Evolutionary conservation across 345 rosid species (phyloP).

Genomic region (Citropsis articulata): DNA sequence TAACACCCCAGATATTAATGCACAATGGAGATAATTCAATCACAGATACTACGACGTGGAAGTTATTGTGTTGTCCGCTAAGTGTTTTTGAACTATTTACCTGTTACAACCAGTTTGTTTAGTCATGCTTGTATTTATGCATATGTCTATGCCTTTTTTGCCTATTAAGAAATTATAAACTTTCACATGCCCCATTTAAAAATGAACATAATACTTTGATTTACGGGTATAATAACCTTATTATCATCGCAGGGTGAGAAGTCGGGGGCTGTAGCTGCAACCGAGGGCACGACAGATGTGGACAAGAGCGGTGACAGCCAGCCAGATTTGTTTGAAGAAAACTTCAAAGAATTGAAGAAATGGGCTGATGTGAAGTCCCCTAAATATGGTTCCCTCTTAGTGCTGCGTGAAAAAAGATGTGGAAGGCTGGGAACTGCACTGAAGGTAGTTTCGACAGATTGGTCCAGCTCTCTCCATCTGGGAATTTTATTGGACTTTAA

Average conservation of each 20-base stretch:
- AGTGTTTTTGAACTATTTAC: not conserved
- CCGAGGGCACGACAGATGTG: slow-evolving; percentile 39
- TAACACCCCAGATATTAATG: not conserved
- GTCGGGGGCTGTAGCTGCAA: slow-evolving; percentile 24
- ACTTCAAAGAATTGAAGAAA: slow-evolving; percentile 67
- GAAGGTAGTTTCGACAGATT: slow-evolving; percentile 49
- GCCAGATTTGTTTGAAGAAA: slow-evolving; percentile 70
- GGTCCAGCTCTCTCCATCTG: not conserved
- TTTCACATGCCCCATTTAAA: not conserved
- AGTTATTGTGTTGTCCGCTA: not conserved
- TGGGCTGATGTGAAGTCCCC: slow-evolving; percentile 88
- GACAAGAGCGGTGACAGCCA: slow-evolving; percentile 26
- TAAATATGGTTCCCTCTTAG: slow-evolving; percentile 68
- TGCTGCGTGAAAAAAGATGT: slow-evolving; percentile 65
- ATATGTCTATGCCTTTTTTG: too few relatives aligned
- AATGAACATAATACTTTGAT: not conserved
- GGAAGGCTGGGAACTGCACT: slow-evolving; percentile 82
- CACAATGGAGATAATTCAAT: not conserved
- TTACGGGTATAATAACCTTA: not conserved
- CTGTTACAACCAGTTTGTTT: not conserved
- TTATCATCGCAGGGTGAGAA: slow-evolving; percentile 44
- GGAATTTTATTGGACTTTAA: not conserved
- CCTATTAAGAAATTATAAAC: not conserved
- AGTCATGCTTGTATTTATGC: not conserved
- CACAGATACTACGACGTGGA: too few relatives aligned